Percentiles rank a stretch among this genome's conserved stretches.
Conservation (phyloP, 2,329 filamentous ascomycete genomes). For the Cytospora leucostoma region DNA sequence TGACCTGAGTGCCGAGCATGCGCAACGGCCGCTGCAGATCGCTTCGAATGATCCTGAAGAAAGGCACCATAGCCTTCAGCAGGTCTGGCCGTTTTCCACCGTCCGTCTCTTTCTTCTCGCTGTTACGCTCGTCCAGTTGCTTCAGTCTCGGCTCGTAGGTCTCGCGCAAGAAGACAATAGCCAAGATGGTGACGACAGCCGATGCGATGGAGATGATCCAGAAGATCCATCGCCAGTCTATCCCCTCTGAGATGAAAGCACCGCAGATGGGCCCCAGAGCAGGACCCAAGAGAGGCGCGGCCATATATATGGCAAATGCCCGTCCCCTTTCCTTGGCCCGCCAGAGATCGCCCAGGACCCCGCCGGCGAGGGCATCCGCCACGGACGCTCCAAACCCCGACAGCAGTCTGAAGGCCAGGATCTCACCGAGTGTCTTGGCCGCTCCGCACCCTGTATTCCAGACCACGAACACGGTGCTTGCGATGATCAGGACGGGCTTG, state of each 20-base stretch:
- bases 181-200: slow-evolving; percentile 56
- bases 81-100: neutral
- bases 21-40: slow-evolving; percentile 39
- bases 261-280: slow-evolving; percentile 66
- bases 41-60: slow-evolving; percentile 2
- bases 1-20: slow-evolving; percentile 53
- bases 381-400: slow-evolving; percentile 2
- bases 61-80: neutral
- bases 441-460: slow-evolving; percentile 13
- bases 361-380: slow-evolving; percentile 10
- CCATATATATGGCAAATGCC: slow-evolving; percentile 59
- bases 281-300: slow-evolving; percentile 65
- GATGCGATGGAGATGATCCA: slow-evolving; percentile 62
- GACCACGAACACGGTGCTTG: slow-evolving; percentile 2
- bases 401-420: slow-evolving; percentile 6
- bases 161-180: slow-evolving; percentile 61
- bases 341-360: slow-evolving; percentile 49
- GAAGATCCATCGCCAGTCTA: slow-evolving; percentile 71
- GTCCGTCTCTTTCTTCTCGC: neutral
- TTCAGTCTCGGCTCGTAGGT: slow-evolving; percentile 61
- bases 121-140: neutral
- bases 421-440: slow-evolving; percentile 3
- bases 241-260: slow-evolving; percentile 63
- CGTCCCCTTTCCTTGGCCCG: slow-evolving; percentile 59
- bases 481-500: slow-evolving; percentile 34